Evolutionary conservation across 768 basidiomycete species (phyloP).

Genomic region (Mycena rebaudengoi): DNA sequence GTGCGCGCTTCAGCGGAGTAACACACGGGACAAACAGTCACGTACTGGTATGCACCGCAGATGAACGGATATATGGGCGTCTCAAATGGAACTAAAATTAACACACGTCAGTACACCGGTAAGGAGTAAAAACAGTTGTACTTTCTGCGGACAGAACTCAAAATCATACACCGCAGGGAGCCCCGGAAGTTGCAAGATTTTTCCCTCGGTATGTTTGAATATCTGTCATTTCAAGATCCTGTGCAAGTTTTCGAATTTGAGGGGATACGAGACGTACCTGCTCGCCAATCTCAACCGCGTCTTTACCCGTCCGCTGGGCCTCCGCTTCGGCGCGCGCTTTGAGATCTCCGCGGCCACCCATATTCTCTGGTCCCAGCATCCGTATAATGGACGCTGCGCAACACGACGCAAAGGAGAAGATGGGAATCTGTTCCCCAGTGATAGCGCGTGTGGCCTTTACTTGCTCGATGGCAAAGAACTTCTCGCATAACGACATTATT

Average conservation of each 20-base stretch:
- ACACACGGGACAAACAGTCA: background rate
- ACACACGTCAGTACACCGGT: background rate
- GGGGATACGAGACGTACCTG: background rate
- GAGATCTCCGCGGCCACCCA: constrained; percentile 6
- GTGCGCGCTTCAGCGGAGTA: too few relatives aligned
- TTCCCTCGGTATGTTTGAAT: background rate
- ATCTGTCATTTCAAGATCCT: background rate
- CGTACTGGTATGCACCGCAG: background rate
- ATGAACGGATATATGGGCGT: background rate
- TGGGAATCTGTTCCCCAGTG: background rate
- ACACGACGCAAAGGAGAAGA: background rate
- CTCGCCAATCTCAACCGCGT: background rate
- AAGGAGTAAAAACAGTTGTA: too few relatives aligned
- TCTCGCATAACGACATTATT: background rate
- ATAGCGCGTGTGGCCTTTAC: background rate
- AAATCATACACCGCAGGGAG: constrained; percentile 16
- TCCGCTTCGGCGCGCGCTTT: background rate
- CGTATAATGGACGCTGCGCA: background rate
- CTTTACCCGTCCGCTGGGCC: background rate
- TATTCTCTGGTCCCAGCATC: background rate
- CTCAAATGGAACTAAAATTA: too few relatives aligned
- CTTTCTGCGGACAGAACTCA: background rate
- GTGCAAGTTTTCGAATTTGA: background rate
- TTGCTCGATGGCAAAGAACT: background rate
- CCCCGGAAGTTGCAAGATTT: background rate